Conservation (phyloP, 2,329 filamentous ascomycete species). For the Ambrosiella xylebori region DNA sequence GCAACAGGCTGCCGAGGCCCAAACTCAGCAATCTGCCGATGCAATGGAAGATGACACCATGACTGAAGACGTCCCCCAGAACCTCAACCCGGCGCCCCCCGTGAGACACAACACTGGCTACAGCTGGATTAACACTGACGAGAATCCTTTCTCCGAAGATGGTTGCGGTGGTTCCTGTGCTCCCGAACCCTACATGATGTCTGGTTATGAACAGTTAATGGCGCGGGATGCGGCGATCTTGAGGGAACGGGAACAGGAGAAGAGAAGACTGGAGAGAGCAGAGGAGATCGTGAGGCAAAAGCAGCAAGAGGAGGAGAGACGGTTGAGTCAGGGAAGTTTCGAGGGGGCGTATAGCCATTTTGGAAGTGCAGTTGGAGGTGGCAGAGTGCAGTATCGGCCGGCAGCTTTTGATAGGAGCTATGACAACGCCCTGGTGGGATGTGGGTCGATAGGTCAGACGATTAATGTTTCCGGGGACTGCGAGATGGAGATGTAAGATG, state of each 20-base stretch:
- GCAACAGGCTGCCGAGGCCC: conserved; percentile 15
- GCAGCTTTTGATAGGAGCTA: conserved; percentile 12
- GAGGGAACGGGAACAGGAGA: conserved; percentile 8
- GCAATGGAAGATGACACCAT: conserved; percentile 10
- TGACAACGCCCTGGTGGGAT: background rate
- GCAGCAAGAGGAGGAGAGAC: conserved; percentile 21
- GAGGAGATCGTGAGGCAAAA: conserved; percentile 18
- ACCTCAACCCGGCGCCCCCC: background rate
- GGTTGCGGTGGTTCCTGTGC: conserved; percentile 20
- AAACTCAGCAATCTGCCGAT: conserved; percentile 6
- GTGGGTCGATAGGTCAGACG: background rate
- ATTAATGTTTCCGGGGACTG: background rate
- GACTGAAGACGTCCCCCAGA: background rate
- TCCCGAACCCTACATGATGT: conserved; percentile 69
- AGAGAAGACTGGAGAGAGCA: background rate
- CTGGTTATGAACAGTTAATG: conserved; percentile 59
- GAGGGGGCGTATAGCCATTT: conserved; percentile 24
- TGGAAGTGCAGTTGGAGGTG: conserved; percentile 23
- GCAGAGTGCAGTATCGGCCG: conserved; percentile 13
- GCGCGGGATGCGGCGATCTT: conserved; percentile 40
- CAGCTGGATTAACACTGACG: conserved; percentile 8
- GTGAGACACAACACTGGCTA: background rate
- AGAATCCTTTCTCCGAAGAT: conserved; percentile 20
- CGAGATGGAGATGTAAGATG: conserved; percentile 2
- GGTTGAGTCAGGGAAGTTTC: background rate